Conservation (phyloP, 2,329 filamentous ascomycete species). For the Fusarium camptoceras region DNA sequence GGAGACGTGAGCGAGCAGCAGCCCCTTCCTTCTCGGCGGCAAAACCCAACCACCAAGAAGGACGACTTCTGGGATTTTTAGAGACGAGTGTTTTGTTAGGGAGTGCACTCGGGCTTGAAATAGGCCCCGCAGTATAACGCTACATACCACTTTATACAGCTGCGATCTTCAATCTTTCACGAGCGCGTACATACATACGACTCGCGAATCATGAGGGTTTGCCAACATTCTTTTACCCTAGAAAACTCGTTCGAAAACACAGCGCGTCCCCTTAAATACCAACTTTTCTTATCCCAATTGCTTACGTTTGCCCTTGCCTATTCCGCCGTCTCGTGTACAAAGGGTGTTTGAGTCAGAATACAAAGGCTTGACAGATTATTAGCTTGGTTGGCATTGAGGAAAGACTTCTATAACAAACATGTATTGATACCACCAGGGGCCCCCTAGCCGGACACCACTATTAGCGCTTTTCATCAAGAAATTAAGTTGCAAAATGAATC, state of each 20-base stretch:
- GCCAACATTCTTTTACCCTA: slow-evolving; percentile 17
- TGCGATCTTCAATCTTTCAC: not conserved
- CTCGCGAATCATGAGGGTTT: slow-evolving; percentile 22
- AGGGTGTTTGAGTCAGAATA: slow-evolving; percentile 20
- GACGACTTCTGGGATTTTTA: slow-evolving; percentile 64
- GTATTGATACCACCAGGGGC: slow-evolving; percentile 22
- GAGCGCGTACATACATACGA: slow-evolving; percentile 13
- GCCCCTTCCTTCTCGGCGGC: slow-evolving; percentile 51
- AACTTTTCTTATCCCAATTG: not conserved
- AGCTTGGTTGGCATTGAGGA: not conserved
- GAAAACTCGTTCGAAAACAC: slow-evolving; percentile 21
- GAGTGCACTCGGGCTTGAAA: slow-evolving; percentile 1
- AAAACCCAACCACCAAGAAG: slow-evolving; percentile 52
- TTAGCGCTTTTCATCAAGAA: not conserved
- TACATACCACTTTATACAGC: not conserved
- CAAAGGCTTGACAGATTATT: slow-evolving; percentile 6
- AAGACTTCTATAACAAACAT: not conserved
- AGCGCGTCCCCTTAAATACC: not conserved
- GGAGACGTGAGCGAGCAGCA: slow-evolving; percentile 55
- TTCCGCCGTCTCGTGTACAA: slow-evolving; percentile 23
- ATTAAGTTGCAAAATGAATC: not conserved
- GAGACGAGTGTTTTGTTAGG: slow-evolving; percentile 18
- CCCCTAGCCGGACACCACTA: slow-evolving; percentile 23
- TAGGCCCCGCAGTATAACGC: not conserved
- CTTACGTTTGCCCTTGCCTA: slow-evolving; percentile 19